A percentile compares a stretch with the other conserved stretches of the same genome.
Evolutionary conservation across 2,329 filamentous ascomycete genomes (phyloP).

Genomic region (Beauveria medogensis): DNA sequence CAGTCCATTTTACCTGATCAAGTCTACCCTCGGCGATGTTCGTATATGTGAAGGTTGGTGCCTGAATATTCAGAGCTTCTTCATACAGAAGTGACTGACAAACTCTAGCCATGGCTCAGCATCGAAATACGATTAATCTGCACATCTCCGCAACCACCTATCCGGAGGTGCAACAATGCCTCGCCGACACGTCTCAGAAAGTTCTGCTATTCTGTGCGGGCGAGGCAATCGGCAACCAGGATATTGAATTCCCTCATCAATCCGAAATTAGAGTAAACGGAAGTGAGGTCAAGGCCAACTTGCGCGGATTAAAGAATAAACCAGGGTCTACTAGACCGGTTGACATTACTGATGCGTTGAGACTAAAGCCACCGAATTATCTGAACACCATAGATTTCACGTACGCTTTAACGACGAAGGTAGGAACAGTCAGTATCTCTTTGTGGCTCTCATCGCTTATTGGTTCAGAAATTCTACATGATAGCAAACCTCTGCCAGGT

Average conservation of each 20-base stretch:
- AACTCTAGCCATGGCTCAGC: slow-evolving; percentile 49
- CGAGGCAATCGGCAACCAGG: slow-evolving; percentile 55
- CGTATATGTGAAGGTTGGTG: slow-evolving; percentile 63
- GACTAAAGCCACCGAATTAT: slow-evolving; percentile 58
- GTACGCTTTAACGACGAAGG: slow-evolving; percentile 87
- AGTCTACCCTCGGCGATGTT: slow-evolving; percentile 55
- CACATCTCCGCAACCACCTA: slow-evolving; percentile 42
- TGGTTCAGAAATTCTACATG: slow-evolving; percentile 59
- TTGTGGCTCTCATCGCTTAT: neutral
- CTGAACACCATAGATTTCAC: slow-evolving; percentile 75
- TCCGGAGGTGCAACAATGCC: slow-evolving; percentile 45
- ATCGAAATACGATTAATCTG: slow-evolving; percentile 40
- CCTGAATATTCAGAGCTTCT: neutral
- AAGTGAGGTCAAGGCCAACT: slow-evolving; percentile 83
- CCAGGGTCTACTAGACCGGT: slow-evolving; percentile 89
- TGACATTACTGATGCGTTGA: slow-evolving; percentile 74
- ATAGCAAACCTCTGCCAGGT: slow-evolving; percentile 68
- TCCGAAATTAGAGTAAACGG: slow-evolving; percentile 87
- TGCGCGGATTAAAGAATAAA: slow-evolving; percentile 91
- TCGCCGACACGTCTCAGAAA: slow-evolving; percentile 52
- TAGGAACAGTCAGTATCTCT: slow-evolving; percentile 30
- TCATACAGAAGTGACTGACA: neutral
- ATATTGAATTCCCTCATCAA: slow-evolving; percentile 85
- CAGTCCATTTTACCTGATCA: slow-evolving; percentile 78
- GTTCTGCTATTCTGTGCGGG: slow-evolving; percentile 79